Base-by-base conservation (phyloP, 2,329 filamentous ascomycete genomes). In the Hypoxylon sp. region DNA sequence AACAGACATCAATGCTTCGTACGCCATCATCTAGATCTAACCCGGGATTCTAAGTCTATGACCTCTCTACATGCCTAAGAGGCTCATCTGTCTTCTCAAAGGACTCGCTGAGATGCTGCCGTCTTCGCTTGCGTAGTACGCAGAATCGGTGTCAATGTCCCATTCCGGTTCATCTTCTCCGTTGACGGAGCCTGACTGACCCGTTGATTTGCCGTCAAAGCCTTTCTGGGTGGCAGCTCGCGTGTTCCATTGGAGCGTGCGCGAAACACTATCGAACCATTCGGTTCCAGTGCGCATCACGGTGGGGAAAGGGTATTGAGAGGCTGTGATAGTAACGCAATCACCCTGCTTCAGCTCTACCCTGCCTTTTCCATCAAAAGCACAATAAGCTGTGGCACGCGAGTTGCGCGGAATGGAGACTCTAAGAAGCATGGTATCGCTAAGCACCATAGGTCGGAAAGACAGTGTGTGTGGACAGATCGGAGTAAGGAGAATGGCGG, bases 401-500 rank as follows among this genome's bases (percentile, higher is more conserved):
- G 93, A 96, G 74, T 90, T 89, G 67, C 86, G 85, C 0, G 96
- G 96, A 11, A 99, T 90, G 4, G 91, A 91, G 54, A 99, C 92
- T 52, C 94, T 93, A 65, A 99, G 87, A 14, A 94, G 89, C 84
- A 97, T 93, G 59, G 92, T 96, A 80, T 99, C 96, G 50, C 93
- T 97, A 50, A 99, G 88, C 6, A 99, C 92, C 96, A 99, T 98
- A 32, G 96, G 96, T 8, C 96, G 89, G 87, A 99, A 99, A 12
- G 93, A 97, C 14, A 99, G 85, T 0, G 95, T 98, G 77, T 99
- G 96, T 7, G 96, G 96, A 80, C 96, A 99, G 78, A 99, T 98
- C 18, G 96, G 96, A 0, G 96, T 99, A 57, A 99, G 87, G 42
- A 98, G 89, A 72, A 99, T 97, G 72, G 94, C 96, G 12, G 96